Evolutionary conservation across 352 stramenopile genomes (phyloP), one percentile per base, ranked within the genome.

Genomic region (Bremia lactucae): DNA sequence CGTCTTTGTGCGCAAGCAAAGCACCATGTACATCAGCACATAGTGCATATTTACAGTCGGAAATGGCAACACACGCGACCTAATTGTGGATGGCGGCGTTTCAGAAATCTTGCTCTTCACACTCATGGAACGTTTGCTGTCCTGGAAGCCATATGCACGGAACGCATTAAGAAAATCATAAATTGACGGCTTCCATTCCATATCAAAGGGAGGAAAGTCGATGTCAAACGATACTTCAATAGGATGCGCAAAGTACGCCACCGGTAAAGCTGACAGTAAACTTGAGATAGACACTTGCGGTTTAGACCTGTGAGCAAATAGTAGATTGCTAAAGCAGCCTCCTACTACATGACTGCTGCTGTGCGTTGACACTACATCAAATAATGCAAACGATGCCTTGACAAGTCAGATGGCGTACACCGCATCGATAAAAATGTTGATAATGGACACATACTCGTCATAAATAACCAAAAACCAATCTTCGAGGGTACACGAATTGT

Each of bases 41-140:
- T 75, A 83, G 23, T 83, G 67, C 78, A 91, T 91, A 46, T 91
- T 91, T 29, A 83, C 39, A 9, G 68, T 76, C 24, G 78, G 78
- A 42, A 88, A 91, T 11, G 72, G 61, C 7, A 65, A 39, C 37
- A 56, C 51, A 36, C 39, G 21, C 18, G 31, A 24, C 16, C 47
- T 42, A 35, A 62, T 62, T 28, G 35, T 45, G 22, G 58, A 50
- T 2, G 51, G 55, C 2, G 61, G 59, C 16, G 56, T 71, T 28
- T 61, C 51, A 10, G 60, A 40, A 35, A 86, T 83, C 59, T 88
- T 86, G 53, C 68, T 86, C 48, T 83, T 76, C 13, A 75, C 65
- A 37, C 68, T 87, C 73, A 91, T 87, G 13, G 73, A 87, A 6
- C 78, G 69, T 45, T 91, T 91, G 42, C 64, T 84, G 55, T 91